phyloP scores from a whole-genome alignment of 176 grass and related monocot species.

The Oryza glaberrima region DNA sequence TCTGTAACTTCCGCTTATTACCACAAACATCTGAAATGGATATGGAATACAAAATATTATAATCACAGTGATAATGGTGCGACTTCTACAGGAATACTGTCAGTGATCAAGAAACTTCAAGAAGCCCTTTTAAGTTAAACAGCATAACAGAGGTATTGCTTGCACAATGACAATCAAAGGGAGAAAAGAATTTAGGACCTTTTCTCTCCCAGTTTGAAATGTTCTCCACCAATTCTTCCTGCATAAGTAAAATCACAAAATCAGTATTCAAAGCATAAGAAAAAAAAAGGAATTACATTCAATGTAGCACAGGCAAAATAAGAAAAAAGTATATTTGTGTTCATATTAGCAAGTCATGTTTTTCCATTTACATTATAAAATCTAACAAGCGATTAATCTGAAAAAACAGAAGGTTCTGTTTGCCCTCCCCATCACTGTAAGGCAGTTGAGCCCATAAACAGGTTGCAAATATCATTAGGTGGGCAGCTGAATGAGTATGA shows the following conservation, averaged over 20 bases:
- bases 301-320: background rate
- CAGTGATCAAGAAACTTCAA: slow-evolving; percentile 6
- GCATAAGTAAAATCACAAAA: slow-evolving; percentile 49
- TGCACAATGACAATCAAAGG: background rate
- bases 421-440: background rate
- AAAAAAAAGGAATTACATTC: background rate
- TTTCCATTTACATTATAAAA: background rate
- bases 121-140: slow-evolving; percentile 8
- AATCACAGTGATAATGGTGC: background rate
- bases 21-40: slow-evolving; percentile 72
- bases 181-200: slow-evolving; percentile 54
- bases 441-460: no score
- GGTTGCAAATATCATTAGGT: background rate
- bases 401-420: background rate
- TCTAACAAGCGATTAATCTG: background rate
- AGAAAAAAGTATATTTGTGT: background rate
- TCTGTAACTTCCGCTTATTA: slow-evolving; percentile 73
- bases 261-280: slow-evolving; percentile 38
- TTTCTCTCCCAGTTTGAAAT: slow-evolving; percentile 73
- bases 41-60: background rate
- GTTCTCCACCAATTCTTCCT: slow-evolving; percentile 63
- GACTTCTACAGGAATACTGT: slow-evolving; percentile 9
- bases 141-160: background rate
- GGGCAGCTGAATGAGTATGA: background rate
- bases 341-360: background rate